Evolutionary conservation across 164 flowering plant genomes (phyloP), one percentile per base, ranked within the genome.

Genomic region (Sedum album): DNA sequence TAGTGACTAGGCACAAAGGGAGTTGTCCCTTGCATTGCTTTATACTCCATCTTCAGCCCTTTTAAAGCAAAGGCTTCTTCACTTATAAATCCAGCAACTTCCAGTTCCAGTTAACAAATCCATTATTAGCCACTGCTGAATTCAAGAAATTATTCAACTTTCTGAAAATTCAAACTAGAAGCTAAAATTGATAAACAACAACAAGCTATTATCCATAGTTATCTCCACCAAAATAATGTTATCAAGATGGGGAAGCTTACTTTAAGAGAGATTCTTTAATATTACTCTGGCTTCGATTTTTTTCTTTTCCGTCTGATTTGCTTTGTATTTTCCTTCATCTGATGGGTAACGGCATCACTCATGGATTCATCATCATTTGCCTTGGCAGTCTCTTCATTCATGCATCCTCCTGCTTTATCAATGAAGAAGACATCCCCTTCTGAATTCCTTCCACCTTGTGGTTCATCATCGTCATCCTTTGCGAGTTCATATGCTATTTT

Each of bases 331-430:
- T 57, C 69, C 46, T 72, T 53, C 6, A 65, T 82, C 6, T 77
- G 70, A 30, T 72, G 85, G 1, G 91, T 85, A 74, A 86, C 85
- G 70, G 84, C 81, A 66, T 76, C 77, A 75, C 70, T 80, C 71
- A 74, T 71, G 66, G 79, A 68, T 65, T 75, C 78, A 20, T 76
- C 70, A 30, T 64, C 66, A 28, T 70, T 75, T 61, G 79, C 76
- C 21, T 76, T 77, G 30, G 68, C 76, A 42, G 17, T 42, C 53
- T 26, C 66, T 41, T 48, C 70, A 23, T 66, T 31, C 11, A 39
- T 31, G 30, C 21, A 39, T 25, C 31, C 48, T 35, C 89, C 85
- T 38, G 81, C 76, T 53, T 76, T 79, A 68, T 87, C 90, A 38
- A 87, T 75, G 70, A 66, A 81, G 70, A 84, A 79, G 46, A 75